Evolutionary conservation across 2,329 filamentous ascomycete genomes (phyloP).

Genomic region (Phaeoacremonium minimum): DNA sequence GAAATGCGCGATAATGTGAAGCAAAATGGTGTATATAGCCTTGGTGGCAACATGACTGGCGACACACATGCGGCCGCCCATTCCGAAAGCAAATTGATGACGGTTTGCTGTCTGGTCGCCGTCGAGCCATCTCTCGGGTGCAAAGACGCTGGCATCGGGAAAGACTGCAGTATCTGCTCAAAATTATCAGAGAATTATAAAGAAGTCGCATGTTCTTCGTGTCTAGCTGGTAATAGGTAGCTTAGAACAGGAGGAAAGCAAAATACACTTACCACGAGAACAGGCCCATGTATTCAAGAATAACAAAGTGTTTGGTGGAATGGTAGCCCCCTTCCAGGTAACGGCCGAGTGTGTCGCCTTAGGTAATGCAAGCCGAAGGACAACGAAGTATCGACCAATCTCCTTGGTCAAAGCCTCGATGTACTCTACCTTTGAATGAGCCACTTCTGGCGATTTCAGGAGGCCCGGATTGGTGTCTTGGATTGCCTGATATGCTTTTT

Average conservation of each 20-base stretch:
- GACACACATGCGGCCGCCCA: conserved; percentile 50
- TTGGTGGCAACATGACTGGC: conserved; percentile 49
- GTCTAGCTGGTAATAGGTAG: too few species aligned
- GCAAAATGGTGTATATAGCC: conserved; percentile 47
- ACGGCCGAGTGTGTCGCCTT: conserved; percentile 56
- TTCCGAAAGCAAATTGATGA: conserved; percentile 49
- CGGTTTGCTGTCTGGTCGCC: conserved; percentile 21
- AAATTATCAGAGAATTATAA: not conserved
- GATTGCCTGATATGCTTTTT: conserved; percentile 53
- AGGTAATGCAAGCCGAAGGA: conserved; percentile 63
- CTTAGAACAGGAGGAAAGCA: too few species aligned
- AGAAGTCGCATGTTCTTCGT: too few species aligned
- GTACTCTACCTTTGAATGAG: conserved; percentile 49
- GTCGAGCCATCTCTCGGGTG: conserved; percentile 40
- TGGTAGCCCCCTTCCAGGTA: conserved; percentile 46
- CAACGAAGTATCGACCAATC: conserved; percentile 59
- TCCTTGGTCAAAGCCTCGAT: conserved; percentile 64
- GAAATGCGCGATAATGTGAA: conserved; percentile 46
- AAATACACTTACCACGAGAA: conserved; percentile 4
- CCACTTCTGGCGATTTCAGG: not conserved
- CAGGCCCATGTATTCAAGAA: conserved; percentile 54
- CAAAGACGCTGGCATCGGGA: conserved; percentile 55
- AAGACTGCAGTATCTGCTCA: not conserved
- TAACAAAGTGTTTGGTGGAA: conserved; percentile 59
- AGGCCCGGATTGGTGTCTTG: conserved; percentile 51